Evolutionary conservation across 2,329 filamentous ascomycete species (phyloP).

Genomic region (Sclerotiophoma versabilis): DNA sequence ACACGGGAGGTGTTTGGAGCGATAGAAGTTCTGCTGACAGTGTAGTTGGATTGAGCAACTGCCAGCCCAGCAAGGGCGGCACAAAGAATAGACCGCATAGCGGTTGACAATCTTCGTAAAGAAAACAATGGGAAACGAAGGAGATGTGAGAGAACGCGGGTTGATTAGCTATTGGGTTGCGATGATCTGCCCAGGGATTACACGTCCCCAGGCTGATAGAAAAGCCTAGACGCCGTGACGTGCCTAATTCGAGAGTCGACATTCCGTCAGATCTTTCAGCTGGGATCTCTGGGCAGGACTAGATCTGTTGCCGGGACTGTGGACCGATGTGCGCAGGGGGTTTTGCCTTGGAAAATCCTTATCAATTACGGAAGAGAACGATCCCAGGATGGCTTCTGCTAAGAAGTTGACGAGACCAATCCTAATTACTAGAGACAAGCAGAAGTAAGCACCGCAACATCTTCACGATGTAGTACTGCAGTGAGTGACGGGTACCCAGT

Average conservation of each 20-base stretch:
- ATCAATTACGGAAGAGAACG: not conserved
- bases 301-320: not conserved
- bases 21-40: constrained; percentile 4
- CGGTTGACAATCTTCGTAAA: constrained; percentile 9
- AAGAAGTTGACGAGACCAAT: no score
- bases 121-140: not conserved
- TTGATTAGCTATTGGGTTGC: constrained; percentile 5
- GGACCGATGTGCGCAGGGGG: not conserved
- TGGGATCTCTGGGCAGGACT: not conserved
- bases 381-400: no score
- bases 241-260: not conserved
- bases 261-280: constrained; percentile 1
- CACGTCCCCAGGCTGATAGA: not conserved
- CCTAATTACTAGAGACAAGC: no score
- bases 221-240: not conserved
- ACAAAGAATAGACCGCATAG: constrained; percentile 22
- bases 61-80: constrained; percentile 22
- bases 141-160: not conserved
- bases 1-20: constrained; percentile 8
- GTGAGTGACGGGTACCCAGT: not conserved
- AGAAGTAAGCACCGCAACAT: no score
- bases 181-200: constrained; percentile 21
- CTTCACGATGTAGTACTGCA: no score
- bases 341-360: not conserved
- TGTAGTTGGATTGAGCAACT: constrained; percentile 22